phyloP scores from a whole-genome alignment of 1,284 basidiomycete species.

The Trichosporon asahii region DNA sequence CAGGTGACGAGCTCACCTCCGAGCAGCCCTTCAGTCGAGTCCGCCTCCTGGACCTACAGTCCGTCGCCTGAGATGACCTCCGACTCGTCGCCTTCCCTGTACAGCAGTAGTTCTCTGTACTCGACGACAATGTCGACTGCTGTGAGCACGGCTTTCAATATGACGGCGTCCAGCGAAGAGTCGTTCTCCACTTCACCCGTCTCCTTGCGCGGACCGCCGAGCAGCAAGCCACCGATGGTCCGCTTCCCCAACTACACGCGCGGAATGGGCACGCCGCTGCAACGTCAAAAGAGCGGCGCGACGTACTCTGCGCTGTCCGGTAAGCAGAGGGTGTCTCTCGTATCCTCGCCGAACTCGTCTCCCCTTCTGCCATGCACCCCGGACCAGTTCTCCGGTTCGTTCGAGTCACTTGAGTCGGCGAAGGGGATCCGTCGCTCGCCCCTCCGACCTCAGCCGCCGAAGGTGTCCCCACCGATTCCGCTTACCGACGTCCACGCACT shows the following conservation, averaged over 20 bases:
- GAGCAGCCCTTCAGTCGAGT: neutral
- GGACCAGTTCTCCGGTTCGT: neutral
- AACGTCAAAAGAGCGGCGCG: neutral
- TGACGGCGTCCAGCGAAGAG: neutral
- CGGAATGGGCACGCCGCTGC: neutral
- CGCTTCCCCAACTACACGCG: neutral
- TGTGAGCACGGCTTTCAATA: neutral
- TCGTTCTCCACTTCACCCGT: neutral
- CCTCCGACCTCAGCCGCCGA: neutral
- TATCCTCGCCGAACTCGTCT: neutral
- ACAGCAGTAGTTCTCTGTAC: neutral
- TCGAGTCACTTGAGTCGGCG: neutral
- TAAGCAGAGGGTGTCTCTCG: neutral
- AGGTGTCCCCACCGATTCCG: neutral
- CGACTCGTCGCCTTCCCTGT: neutral
- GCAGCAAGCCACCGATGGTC: neutral
- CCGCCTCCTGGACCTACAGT: neutral
- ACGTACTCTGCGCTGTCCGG: neutral
- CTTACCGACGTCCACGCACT: neutral
- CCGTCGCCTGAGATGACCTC: conserved; percentile 4
- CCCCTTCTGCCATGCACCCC: neutral
- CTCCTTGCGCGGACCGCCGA: neutral
- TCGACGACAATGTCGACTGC: neutral
- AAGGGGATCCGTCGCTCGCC: neutral
- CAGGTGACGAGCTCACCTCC: neutral